These are phyloP conservation scores for Scedosporium dehoogii DNA, from an alignment of 2,329 filamentous ascomycete genomes.

Conservation along the genomic window DNA sequence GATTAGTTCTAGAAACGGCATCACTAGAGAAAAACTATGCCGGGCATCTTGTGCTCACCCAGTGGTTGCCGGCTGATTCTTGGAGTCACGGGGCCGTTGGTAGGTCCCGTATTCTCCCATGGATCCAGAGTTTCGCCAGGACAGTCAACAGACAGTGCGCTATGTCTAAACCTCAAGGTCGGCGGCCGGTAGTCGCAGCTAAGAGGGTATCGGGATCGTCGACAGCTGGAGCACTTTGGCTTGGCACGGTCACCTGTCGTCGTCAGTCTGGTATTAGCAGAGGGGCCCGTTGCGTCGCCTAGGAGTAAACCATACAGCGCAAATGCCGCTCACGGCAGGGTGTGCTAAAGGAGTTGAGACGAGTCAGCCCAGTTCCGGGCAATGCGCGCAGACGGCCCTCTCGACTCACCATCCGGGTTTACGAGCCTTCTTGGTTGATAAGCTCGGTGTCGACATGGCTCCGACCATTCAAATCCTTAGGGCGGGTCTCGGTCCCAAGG, in stretches of 20 bases:
- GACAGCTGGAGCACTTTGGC: conserved; percentile 3
- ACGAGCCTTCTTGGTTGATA: not conserved
- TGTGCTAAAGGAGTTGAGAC: not conserved
- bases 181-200: not conserved
- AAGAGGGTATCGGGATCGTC: not conserved
- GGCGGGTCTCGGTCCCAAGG: not conserved
- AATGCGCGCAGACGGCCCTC: too few species aligned
- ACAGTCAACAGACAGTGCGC: not conserved
- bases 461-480: not conserved
- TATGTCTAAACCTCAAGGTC: not conserved
- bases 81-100: too few species aligned
- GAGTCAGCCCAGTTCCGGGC: not conserved
- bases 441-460: not conserved
- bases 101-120: too few species aligned
- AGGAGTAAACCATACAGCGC: not conserved
- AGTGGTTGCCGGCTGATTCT: too few species aligned
- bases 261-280: not conserved
- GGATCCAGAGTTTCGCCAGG: too few species aligned
- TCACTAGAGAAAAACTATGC: too few species aligned
- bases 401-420: not conserved
- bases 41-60: too few species aligned
- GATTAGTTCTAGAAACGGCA: too few species aligned
- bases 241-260: not conserved
- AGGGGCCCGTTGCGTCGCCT: not conserved
- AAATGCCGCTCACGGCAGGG: not conserved